Evolutionary conservation across 805 yeast species (phyloP).

Genomic region (Metschnikowia chrysomelidarum): DNA sequence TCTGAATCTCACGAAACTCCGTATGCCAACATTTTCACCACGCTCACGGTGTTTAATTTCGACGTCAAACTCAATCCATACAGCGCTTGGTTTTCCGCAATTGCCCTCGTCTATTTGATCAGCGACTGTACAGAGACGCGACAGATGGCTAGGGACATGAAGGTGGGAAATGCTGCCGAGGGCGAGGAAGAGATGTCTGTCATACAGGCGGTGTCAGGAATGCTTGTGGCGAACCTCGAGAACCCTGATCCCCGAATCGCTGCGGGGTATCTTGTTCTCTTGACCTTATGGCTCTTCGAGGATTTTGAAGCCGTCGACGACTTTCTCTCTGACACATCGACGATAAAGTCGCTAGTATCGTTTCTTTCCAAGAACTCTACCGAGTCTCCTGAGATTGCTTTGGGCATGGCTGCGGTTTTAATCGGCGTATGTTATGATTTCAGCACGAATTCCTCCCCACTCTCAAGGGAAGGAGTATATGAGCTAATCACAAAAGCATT

Average conservation of each 20-base stretch:
- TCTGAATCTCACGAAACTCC: conserved; percentile 25
- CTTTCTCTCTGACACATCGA: conserved; percentile 65
- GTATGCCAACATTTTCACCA: conserved; percentile 62
- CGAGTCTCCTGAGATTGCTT: conserved; percentile 52
- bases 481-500: conserved; percentile 64
- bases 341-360: conserved; percentile 65
- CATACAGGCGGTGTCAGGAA: conserved; percentile 75
- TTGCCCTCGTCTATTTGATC: conserved; percentile 60
- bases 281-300: conserved; percentile 76
- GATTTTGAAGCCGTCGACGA: conserved; percentile 72
- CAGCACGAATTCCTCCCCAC: conserved; percentile 57
- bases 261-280: conserved; percentile 71
- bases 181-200: conserved; percentile 71
- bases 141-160: conserved; percentile 46
- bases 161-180: conserved; percentile 53
- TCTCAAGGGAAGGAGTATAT: conserved; percentile 58
- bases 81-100: conserved; percentile 77
- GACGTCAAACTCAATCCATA: conserved; percentile 74
- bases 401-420: conserved; percentile 69
- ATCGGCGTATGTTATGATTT: conserved; percentile 83
- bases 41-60: conserved; percentile 72
- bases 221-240: conserved; percentile 62
- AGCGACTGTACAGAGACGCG: conserved; percentile 52
- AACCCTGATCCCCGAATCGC: conserved; percentile 70
- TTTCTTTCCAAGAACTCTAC: conserved; percentile 51